Base-by-base conservation (phyloP, 495 filamentous ascomycete species). In the Cryomyces antarcticus region DNA sequence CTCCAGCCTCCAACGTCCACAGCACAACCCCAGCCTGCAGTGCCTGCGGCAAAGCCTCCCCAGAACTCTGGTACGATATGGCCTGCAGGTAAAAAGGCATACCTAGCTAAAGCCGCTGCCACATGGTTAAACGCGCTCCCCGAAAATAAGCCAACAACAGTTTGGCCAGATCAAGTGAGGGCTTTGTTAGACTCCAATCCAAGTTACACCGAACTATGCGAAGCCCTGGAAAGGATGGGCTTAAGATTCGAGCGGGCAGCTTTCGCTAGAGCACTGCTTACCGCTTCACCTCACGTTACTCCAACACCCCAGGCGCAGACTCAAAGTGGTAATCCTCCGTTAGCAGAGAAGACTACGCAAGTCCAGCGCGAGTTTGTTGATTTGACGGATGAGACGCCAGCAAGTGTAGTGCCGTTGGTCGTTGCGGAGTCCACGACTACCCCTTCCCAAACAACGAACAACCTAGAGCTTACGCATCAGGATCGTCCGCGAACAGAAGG, bases 201-300 rank as follows among this genome's bases (percentile, higher is more conserved):
- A 0, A 62, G 57, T 12, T 72, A 72, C 50, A 56, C 55, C 41
- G 59, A 64, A 39, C 52, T 73, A 4, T 73, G 69, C 49, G 60
- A 66, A 44, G 48, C 52, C 30, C 51, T 72, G n/a, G 70, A 73
- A 42, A 30, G 36, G 1, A 53, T 53, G 38, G 63, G 64, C 2
- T 54, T 71, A 28, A 46, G 48, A 11, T 47, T 73, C 35, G 60
- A 71, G 42, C 54, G 66, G 38, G 54, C 58, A 7, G 47, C 49
- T 2, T 64, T 73, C 44, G 70, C 70, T 30, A 55, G 61, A 43
- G 51, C 49, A 36, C 47, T 72, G 6, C 52, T 71, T 10, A 49
- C 54, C 30, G 62, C 65, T 31, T 59, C 64, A 0, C 65, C 68
- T 6, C 60, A 68, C 38, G 47, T 62, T 36, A 36, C 33, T 36